Base-by-base conservation (phyloP, 2,329 filamentous ascomycete species). In the Ascochyta viciae-villosae region DNA sequence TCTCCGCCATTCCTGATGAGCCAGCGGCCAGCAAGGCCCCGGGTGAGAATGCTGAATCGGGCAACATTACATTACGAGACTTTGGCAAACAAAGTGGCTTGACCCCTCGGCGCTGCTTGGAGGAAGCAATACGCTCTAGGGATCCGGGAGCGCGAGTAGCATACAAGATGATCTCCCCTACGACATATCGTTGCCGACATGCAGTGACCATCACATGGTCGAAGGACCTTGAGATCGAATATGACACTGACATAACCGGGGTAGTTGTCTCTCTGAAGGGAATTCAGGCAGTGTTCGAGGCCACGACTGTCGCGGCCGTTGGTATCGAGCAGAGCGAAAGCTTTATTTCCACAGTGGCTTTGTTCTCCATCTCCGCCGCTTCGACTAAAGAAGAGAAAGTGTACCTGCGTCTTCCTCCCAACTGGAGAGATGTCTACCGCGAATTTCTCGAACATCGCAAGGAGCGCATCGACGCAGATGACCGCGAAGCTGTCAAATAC, bases 81-180 rank as follows among this genome's bases (percentile, higher is more conserved):
- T 97, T 98, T 81, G 92, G 91, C 1, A 92, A 91, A 73, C 88
- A 87, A 80, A 85, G 85, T 13, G 93, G 94, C 7, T 77, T 96
- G 27, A 90, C 81, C 64, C 93, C 94, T 15, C 85, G 87, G 59
- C 84, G 89, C 62, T 83, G 91, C 26, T 78, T 98, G 12, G 92
- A 97, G 73, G 93, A 97, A 74, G 86, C 91, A n/a, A 96, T 93
- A 73, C 88, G 89, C 65, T 86, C 92, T 33, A 90, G 91, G 75
- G 92, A 96, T 70, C 80, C 88, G 1, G 82, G 82, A 3, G 89
- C 84, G 27, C 89, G 84, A 64, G 76, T 96, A 23, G 79, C 77
- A 3, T 95, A 89, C 72, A 86, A 82, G 52, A 76, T 89, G 38
- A 79, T 95, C 24, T 96, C 92, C 1, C 84, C 89, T 23, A 87